Evolutionary conservation across 768 basidiomycete species (phyloP), one percentile per base, ranked within the genome.

Genomic region (Suillus plorans): DNA sequence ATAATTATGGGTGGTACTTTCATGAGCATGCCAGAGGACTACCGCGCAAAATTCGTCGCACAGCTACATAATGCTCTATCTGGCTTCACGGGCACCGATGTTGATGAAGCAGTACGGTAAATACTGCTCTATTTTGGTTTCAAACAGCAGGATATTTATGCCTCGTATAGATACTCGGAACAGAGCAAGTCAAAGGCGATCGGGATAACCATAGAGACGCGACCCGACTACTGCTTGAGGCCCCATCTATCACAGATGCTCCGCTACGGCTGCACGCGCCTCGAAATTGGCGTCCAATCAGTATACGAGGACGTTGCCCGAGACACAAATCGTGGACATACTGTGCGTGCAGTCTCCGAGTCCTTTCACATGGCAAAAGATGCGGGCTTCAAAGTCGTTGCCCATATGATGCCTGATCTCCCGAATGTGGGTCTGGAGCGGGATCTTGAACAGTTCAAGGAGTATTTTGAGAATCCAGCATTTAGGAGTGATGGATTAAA

Each of bases 381-480:
- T 71, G 97, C 97, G 2, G 97, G 97, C 5, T 99, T 97, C 89
- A 99, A 99, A 78, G 96, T 99, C 62, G 97, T 99, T 36, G 96
- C 96, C 22, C 97, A 99, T 75, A 99, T 99, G 97, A 99, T 99
- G 96, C 95, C 96, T 16, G 97, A 99, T 76, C 85, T 99, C 10
- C 97, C 97, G 10, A 99, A 99, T 74, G 94, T 99, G 64, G 97
- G 97, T 41, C 85, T 97, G 65, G 97, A 99, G 80, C 88, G 97
- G 63, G 97, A 99, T 77, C 86, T 99, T 56, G 95, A 95, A 72
- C 97, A 99, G 73, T 99, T 99, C 85, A 96, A 97, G 75, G 97
- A 99, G 75, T 99, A 95, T 76, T 99, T 99, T 71, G 97, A 99
- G 80, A 99, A 97, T 73, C 97, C 97, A 13, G 92, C 92, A 0